Conservation (phyloP, 495 filamentous ascomycete species). For the Articulospora tetracladia region DNA sequence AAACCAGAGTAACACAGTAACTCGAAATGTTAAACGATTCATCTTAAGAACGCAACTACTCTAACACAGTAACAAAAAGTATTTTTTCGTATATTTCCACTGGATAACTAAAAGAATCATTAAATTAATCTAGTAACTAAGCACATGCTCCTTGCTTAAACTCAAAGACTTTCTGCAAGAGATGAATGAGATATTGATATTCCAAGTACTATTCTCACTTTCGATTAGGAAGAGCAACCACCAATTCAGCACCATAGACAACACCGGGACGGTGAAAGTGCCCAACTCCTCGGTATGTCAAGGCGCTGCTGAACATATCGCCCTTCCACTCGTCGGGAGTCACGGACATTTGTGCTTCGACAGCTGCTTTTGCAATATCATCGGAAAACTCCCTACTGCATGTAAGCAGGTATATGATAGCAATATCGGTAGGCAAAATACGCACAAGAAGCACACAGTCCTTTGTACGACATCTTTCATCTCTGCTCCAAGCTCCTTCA, state of each 20-base stretch:
- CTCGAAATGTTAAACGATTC: too few species aligned
- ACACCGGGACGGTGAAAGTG: conserved; percentile 10
- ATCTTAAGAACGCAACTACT: too few species aligned
- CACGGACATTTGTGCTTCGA: not conserved
- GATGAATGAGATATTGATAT: too few species aligned
- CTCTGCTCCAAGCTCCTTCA: conserved; percentile 11
- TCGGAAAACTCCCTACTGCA: conserved; percentile 8
- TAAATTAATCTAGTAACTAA: too few species aligned
- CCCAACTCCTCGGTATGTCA: conserved; percentile 2
- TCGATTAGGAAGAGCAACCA: conserved; percentile 11
- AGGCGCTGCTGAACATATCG: conserved; percentile 1
- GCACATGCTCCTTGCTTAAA: too few species aligned
- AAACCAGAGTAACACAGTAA: too few species aligned
- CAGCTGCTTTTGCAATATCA: conserved; percentile 6
- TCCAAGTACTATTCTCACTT: too few species aligned
- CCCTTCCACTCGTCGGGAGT: conserved; percentile 12
- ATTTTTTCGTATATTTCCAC: too few species aligned
- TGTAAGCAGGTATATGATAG: not conserved
- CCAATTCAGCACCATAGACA: conserved; percentile 10
- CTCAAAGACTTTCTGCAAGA: too few species aligned
- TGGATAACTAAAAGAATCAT: too few species aligned
- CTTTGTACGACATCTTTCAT: conserved; percentile 12
- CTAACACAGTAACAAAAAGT: too few species aligned
- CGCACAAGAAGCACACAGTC: conserved; percentile 10
- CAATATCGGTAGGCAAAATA: not conserved